Conservation (phyloP, 2,329 filamentous ascomycete species). For the Emergomyces orientalis region DNA sequence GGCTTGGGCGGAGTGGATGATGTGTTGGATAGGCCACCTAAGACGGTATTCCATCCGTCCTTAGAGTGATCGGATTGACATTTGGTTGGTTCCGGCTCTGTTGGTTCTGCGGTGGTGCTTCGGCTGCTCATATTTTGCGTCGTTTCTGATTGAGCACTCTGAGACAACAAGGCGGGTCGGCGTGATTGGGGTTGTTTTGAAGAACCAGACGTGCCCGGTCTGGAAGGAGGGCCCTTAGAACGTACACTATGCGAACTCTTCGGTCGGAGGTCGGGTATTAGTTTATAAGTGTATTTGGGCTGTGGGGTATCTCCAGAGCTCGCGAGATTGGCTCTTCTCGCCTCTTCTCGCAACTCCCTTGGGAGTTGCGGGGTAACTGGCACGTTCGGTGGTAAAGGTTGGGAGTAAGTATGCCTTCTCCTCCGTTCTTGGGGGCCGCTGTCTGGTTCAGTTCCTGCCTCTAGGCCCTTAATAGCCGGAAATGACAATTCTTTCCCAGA, state of each 20-base stretch:
- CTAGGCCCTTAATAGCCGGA: constrained; percentile 16
- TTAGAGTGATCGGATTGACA: constrained; percentile 2
- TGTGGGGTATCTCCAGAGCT: neutral
- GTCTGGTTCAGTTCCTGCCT: constrained; percentile 11
- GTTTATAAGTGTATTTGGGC: constrained; percentile 6
- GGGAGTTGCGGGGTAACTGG: neutral
- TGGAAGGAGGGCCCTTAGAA: constrained; percentile 9
- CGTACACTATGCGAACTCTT: constrained; percentile 11
- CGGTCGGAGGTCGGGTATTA: constrained; percentile 10
- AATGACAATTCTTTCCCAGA: constrained; percentile 15
- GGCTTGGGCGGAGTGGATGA: neutral
- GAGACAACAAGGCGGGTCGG: neutral
- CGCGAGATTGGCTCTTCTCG: neutral
- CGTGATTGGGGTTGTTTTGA: constrained; percentile 2
- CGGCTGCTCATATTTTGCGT: neutral
- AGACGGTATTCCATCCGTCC: neutral
- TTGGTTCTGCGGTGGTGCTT: neutral
- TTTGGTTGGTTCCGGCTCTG: neutral
- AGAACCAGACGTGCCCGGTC: constrained; percentile 8
- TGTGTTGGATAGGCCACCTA: neutral
- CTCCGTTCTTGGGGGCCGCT: constrained; percentile 19
- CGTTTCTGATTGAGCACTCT: neutral
- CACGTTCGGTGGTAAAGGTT: constrained; percentile 14
- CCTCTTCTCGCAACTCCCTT: neutral
- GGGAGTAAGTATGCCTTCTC: constrained; percentile 35